Evolutionary conservation across 805 yeast species (phyloP), one percentile per base, ranked within the genome.

Genomic region (Yarrowia alimentaria): DNA sequence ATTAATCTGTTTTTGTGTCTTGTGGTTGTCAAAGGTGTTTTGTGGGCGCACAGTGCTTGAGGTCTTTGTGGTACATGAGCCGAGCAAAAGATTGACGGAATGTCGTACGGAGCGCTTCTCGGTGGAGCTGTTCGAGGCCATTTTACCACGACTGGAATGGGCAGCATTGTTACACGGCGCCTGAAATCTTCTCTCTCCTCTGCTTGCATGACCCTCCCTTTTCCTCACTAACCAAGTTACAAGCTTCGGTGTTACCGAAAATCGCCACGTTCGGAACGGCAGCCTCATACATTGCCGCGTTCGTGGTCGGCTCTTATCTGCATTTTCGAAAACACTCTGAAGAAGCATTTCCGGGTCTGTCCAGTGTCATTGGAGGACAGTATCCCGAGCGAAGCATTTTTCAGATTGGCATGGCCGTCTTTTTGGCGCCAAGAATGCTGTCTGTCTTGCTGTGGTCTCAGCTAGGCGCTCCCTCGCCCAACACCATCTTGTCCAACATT

Each of bases 291-390:
- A 16, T 40, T 8, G n/a, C 25, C 6, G 47, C 47, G 3, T n/a
- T 40, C 5, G 25, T 40, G n/a, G 25, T 28, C 12, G 47, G 47
- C 14, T 40, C 47, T 8, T 40, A 18, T 40, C 19, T 40, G 47
- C 47, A 40, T 40, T 40, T 40, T 33, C 32, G 33, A 2, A 24
- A 18, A 8, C 47, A 40, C n/a, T 40, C 47, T 21, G 47, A 40
- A 13, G 47, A 40, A 10, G 47, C 47, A 12, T 40, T 40, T 19
- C 47, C 47, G 9, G 47, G 47, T n/a, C 47, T 40, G 3, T 40
- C 47, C 13, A 28, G 33, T 10, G 47, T 40, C 11, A 43, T 43
- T 30, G 50, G 50, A 5, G 50, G 37, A 12, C 13, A n/a, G 37
- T 43, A 43, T 9, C 50, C 50, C 6, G 50, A 43, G 17, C 11